Conservation (phyloP, 768 basidiomycete species). For the Harrya chromipes region DNA sequence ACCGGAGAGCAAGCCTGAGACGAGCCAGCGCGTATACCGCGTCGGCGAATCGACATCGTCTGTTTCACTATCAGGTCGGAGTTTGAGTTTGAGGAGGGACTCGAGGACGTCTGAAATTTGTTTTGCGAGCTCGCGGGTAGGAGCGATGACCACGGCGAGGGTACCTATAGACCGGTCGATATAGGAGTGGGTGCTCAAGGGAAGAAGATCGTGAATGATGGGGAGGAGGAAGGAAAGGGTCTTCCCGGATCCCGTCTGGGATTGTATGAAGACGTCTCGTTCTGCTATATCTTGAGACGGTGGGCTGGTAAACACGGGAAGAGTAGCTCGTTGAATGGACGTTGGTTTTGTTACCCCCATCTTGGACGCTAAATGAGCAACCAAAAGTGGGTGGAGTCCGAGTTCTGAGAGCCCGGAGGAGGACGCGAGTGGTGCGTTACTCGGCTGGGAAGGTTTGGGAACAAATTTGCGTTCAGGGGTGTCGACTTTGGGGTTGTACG, state of each 20-base stretch:
- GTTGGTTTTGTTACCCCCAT: conserved; percentile 86
- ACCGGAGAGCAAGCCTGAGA: conserved; percentile 89
- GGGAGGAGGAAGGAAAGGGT: conserved; percentile 92
- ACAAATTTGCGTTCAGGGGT: conserved; percentile 29
- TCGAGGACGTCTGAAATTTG: conserved; percentile 97
- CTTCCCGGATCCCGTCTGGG: conserved; percentile 97
- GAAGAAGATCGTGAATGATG: conserved; percentile 91
- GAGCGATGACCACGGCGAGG: conserved; percentile 89
- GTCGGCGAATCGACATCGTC: conserved; percentile 43
- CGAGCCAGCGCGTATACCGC: conserved; percentile 84
- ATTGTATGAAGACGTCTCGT: conserved; percentile 89
- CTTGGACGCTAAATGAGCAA: conserved; percentile 72
- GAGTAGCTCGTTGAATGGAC: conserved; percentile 76
- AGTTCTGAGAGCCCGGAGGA: conserved; percentile 79
- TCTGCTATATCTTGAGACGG: conserved; percentile 36
- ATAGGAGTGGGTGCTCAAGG: conserved; percentile 83
- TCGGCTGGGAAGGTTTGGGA: conserved; percentile 47
- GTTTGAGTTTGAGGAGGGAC: conserved; percentile 69
- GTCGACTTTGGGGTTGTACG: conserved; percentile 74
- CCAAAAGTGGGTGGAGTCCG: conserved; percentile 78
- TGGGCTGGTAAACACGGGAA: conserved; percentile 57
- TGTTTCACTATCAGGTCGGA: conserved; percentile 54
- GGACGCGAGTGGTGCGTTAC: conserved; percentile 78
- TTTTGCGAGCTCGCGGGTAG: conserved; percentile 93
- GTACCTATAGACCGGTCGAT: conserved; percentile 96